These are phyloP conservation scores for Quercus lobata DNA, from an alignment of 331 rosid genomes.

Conservation along the genomic window DNA sequence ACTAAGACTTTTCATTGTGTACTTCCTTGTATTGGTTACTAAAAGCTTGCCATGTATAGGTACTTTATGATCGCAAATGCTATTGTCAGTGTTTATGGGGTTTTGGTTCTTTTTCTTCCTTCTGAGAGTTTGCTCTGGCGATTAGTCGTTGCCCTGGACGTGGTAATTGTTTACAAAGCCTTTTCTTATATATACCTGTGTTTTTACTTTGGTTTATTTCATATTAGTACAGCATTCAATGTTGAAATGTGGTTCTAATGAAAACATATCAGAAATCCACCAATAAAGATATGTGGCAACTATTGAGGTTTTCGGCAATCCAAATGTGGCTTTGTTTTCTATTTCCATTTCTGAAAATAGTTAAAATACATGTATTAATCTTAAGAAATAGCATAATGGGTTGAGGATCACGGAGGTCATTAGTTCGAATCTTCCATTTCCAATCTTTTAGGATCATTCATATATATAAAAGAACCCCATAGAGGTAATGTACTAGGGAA, in stretches of 20 bases:
- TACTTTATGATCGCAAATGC: constrained; percentile 70
- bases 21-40: background rate
- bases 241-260: background rate
- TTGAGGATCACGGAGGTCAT: too few relatives aligned
- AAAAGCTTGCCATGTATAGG: constrained; percentile 27
- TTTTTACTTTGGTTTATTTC: background rate
- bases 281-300: background rate
- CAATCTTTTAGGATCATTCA: too few relatives aligned
- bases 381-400: too few relatives aligned
- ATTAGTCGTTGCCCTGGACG: constrained; percentile 56
- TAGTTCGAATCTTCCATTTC: too few relatives aligned
- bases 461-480: too few relatives aligned
- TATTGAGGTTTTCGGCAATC: background rate
- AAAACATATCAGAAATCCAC: background rate
- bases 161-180: constrained; percentile 42
- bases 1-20: background rate
- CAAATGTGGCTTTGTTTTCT: background rate
- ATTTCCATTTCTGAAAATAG: background rate
- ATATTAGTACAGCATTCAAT: background rate
- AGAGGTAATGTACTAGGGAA: too few relatives aligned
- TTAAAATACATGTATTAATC: background rate
- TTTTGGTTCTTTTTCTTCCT: constrained; percentile 73
- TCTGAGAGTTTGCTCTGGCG: constrained; percentile 68
- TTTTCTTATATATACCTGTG: background rate
- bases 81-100: constrained; percentile 59